Evolutionary conservation across 495 filamentous ascomycete species (phyloP), one percentile per base, ranked within the genome.

Genomic region (Bombardia bombarda): DNA sequence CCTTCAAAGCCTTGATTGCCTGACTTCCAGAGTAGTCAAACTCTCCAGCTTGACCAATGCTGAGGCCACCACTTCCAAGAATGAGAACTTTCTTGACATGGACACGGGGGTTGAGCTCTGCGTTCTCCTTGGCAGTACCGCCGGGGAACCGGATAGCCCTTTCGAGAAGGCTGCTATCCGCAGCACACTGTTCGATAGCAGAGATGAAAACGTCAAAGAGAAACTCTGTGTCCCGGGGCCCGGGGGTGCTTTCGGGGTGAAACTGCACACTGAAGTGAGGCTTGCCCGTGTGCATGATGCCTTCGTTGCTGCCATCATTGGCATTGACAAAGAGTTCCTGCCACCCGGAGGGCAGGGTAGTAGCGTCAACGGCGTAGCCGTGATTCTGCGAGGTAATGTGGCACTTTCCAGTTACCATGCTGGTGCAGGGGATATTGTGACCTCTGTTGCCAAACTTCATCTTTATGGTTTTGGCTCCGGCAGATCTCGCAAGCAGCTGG

Each of bases 401-500:
- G 61, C 92, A 98, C 62, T 87, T 86, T 39, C 92, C 93, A 28
- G 89, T 89, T 46, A 95, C 66, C 74, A 90, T 78, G 63, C 86
- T 94, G 18, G 90, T 97, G 70, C 92, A 96, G 20, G 92, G 92
- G 57, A 98, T 96, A 60, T 98, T 98, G 72, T 95, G 89, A 28
- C 92, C 92, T 54, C 92, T 86, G 67, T 98, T 98, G 66, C 92
- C 92, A 56, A 96, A 98, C 72, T 95, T 95, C 85, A 98, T 93
- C 69, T 98, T 98, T 44, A 70, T 58, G 2, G 92, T 98, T 23
- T 77, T 74, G 28, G 90, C 92, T 40, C 92, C 92, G 17, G 88
- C 83, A 20, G 92, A 87, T 47, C 92, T 78, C 16, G 92, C 87
- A 30, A 98, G 82, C 42, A 98, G 73, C 66, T 97, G 92, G 58